A percentile compares a stretch with the other conserved stretches of the same genome.
Evolutionary conservation across 2,329 filamentous ascomycete genomes (phyloP).

Genomic region (Huntiella abstrusa): DNA sequence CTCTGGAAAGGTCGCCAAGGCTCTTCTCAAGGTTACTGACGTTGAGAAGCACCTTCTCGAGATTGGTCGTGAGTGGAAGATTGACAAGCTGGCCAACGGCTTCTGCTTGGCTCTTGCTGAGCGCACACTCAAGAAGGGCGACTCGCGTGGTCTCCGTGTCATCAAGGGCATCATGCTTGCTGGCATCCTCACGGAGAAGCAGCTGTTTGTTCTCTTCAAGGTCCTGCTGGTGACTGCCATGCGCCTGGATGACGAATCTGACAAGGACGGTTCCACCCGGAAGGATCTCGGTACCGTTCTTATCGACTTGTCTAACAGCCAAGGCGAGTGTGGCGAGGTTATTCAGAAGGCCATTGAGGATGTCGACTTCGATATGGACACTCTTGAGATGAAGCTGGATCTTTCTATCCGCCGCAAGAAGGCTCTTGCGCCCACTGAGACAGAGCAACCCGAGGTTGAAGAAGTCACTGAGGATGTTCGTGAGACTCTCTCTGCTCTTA

Average conservation of each 20-base stretch:
- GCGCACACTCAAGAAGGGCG: slow-evolving; percentile 39
- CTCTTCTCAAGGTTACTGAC: slow-evolving; percentile 43
- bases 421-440: slow-evolving; percentile 26
- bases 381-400: slow-evolving; percentile 56
- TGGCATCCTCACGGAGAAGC: slow-evolving; percentile 41
- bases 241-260: slow-evolving; percentile 34
- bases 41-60: slow-evolving; percentile 40
- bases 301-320: slow-evolving; percentile 43
- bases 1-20: slow-evolving; percentile 50
- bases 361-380: slow-evolving; percentile 51
- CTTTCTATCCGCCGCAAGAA: slow-evolving; percentile 43
- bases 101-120: slow-evolving; percentile 48
- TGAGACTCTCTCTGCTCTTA: slow-evolving; percentile 22
- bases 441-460: slow-evolving; percentile 32
- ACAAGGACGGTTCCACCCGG: slow-evolving; percentile 36
- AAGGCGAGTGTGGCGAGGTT: slow-evolving; percentile 38
- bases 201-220: slow-evolving; percentile 46
- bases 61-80: slow-evolving; percentile 43
- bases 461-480: slow-evolving; percentile 21
- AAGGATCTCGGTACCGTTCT: slow-evolving; percentile 46
- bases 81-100: slow-evolving; percentile 54
- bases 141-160: slow-evolving; percentile 34
- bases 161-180: slow-evolving; percentile 44
- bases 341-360: slow-evolving; percentile 49
- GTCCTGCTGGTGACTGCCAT: slow-evolving; percentile 42